These are phyloP conservation scores for Trametes punicea DNA, from an alignment of 768 basidiomycete species.

Conservation along the genomic window DNA sequence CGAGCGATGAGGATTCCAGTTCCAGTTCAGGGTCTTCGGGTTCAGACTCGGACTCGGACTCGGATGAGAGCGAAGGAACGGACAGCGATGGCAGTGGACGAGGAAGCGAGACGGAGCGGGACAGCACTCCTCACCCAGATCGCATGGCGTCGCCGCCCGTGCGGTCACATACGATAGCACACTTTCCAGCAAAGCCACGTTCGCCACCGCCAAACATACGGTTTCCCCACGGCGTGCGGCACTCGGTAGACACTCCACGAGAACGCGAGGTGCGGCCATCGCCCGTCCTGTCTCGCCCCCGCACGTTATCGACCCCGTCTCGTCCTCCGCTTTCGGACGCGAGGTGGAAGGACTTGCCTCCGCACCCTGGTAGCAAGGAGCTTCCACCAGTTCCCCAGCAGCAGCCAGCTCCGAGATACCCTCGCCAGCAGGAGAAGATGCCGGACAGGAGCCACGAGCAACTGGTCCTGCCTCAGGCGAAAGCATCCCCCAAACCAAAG, in stretches of 20 bases:
- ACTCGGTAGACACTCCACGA: slow-evolving; percentile 10
- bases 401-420: slow-evolving; percentile 28
- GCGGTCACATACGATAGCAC: slow-evolving; percentile 23
- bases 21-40: neutral
- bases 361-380: slow-evolving; percentile 38
- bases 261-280: slow-evolving; percentile 6
- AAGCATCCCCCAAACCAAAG: slow-evolving; percentile 24
- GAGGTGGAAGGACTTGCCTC: slow-evolving; percentile 18
- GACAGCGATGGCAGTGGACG: slow-evolving; percentile 18
- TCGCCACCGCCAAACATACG: neutral
- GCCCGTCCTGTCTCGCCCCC: slow-evolving; percentile 1
- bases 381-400: slow-evolving; percentile 39
- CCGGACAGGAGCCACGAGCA: slow-evolving; percentile 1
- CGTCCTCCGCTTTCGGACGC: slow-evolving; percentile 2
- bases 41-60: slow-evolving; percentile 7
- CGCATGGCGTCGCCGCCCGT: neutral
- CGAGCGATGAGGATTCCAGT: slow-evolving; percentile 28
- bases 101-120: slow-evolving; percentile 21
- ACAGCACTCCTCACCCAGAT: slow-evolving; percentile 16
- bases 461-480: slow-evolving; percentile 7
- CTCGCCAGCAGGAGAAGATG: slow-evolving; percentile 5
- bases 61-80: slow-evolving; percentile 12
- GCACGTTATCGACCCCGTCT: slow-evolving; percentile 2
- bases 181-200: slow-evolving; percentile 12
- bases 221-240: slow-evolving; percentile 11